Conservation (phyloP, 2,329 filamentous ascomycete species). For the Xylaria sp. region DNA sequence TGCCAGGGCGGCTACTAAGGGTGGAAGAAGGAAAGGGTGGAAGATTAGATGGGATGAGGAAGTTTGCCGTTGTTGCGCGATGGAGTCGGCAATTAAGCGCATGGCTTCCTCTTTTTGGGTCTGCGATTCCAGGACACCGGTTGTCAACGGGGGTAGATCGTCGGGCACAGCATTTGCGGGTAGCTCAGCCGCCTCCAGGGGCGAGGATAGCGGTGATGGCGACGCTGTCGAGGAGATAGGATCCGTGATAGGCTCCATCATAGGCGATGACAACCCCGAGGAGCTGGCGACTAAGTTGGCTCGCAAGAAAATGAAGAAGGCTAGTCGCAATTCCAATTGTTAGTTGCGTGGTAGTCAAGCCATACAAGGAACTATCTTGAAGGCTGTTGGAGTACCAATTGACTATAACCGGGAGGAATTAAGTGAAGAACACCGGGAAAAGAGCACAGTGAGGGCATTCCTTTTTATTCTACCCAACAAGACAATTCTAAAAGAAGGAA, state of each 20-base stretch:
- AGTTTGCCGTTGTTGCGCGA: conserved; percentile 82
- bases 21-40: conserved; percentile 66
- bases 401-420: not conserved
- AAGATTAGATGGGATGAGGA: conserved; percentile 72
- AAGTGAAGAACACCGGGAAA: not conserved
- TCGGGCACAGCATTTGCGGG: conserved; percentile 56
- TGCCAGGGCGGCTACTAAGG: conserved; percentile 58
- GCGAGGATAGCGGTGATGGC: conserved; percentile 53
- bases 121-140: conserved; percentile 65
- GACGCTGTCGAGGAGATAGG: conserved; percentile 59
- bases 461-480: not conserved
- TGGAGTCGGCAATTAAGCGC: conserved; percentile 80
- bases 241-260: conserved; percentile 69
- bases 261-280: conserved; percentile 72
- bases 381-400: not conserved
- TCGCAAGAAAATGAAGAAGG: conserved; percentile 84
- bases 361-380: not conserved
- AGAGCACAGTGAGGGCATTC: not conserved
- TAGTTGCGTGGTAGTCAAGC: conserved; percentile 33
- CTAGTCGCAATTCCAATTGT: conserved; percentile 58
- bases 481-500: not conserved
- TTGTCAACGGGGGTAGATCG: conserved; percentile 71
- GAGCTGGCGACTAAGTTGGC: conserved; percentile 79
- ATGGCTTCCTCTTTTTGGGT: conserved; percentile 75
- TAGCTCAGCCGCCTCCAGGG: conserved; percentile 54